phyloP scores from a whole-genome alignment of 2,329 filamentous ascomycete species.

The Neobulgaria alba region DNA sequence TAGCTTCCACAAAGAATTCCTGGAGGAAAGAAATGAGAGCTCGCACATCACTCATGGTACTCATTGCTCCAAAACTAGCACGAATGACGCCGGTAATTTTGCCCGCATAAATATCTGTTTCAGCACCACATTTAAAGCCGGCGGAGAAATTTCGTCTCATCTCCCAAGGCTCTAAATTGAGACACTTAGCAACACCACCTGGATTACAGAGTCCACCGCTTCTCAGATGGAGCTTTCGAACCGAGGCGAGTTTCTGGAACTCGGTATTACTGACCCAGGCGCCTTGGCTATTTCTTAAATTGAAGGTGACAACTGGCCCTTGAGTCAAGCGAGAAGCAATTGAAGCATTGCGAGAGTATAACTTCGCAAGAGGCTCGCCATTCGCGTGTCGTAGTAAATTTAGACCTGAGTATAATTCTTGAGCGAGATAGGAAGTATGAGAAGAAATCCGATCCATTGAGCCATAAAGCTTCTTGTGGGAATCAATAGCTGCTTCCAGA shows the following conservation, averaged over 20 bases:
- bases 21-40: conserved; percentile 61
- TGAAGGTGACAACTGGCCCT: conserved; percentile 79
- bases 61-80: conserved; percentile 86
- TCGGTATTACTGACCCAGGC: conserved; percentile 75
- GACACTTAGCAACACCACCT: conserved; percentile 66
- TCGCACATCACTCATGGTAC: conserved; percentile 64
- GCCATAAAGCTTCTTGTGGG: conserved; percentile 61
- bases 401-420: conserved; percentile 50
- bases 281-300: conserved; percentile 59
- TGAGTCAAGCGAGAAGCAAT: conserved; percentile 32
- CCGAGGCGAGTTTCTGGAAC: conserved; percentile 74
- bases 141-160: conserved; percentile 77
- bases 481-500: conserved; percentile 62
- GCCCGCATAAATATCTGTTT: conserved; percentile 71
- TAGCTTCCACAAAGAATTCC: conserved; percentile 47
- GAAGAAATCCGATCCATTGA: conserved; percentile 60
- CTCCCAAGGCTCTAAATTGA: conserved; percentile 72
- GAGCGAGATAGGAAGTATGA: conserved; percentile 61
- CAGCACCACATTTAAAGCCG: conserved; percentile 76
- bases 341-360: conserved; percentile 26
- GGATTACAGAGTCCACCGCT: conserved; percentile 91
- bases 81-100: conserved; percentile 85
- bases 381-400: conserved; percentile 59
- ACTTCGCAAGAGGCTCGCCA: conserved; percentile 23
- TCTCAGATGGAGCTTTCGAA: conserved; percentile 75